phyloP scores from a whole-genome alignment of 345 rosid genomes.

The Corymbia maculata region DNA sequence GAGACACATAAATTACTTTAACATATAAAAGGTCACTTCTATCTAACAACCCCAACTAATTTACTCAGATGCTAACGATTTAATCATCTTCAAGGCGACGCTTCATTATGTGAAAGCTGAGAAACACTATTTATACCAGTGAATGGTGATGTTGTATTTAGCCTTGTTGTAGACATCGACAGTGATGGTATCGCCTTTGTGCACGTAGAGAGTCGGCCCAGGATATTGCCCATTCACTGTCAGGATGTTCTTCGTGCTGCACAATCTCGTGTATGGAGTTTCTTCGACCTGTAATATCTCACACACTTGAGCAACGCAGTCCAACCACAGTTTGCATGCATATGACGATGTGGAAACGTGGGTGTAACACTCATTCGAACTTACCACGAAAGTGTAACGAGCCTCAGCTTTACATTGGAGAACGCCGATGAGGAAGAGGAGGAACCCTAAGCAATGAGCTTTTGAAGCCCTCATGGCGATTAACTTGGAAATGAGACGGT shows the following conservation, averaged over 20 bases:
- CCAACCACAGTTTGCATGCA: background rate
- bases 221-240: slow-evolving; percentile 21
- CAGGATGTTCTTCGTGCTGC: slow-evolving; percentile 18
- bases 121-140: slow-evolving; percentile 7
- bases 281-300: slow-evolving; percentile 11
- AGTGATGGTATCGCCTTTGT: slow-evolving; percentile 9
- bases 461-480: background rate
- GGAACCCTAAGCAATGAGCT: background rate
- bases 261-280: slow-evolving; percentile 12
- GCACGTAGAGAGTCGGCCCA: slow-evolving; percentile 14
- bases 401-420: background rate
- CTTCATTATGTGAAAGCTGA: background rate
- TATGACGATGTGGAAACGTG: background rate
- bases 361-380: background rate
- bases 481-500: background rate
- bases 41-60: background rate
- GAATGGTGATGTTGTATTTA: slow-evolving; percentile 17
- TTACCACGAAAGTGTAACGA: background rate
- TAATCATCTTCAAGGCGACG: background rate
- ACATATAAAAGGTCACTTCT: background rate
- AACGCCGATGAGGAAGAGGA: background rate
- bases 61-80: background rate
- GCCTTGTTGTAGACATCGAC: slow-evolving; percentile 15
- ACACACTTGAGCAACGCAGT: background rate
- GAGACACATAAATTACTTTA: background rate